Conservation (phyloP, 768 basidiomycete species). For the Boletus rufocinnamomeus region DNA sequence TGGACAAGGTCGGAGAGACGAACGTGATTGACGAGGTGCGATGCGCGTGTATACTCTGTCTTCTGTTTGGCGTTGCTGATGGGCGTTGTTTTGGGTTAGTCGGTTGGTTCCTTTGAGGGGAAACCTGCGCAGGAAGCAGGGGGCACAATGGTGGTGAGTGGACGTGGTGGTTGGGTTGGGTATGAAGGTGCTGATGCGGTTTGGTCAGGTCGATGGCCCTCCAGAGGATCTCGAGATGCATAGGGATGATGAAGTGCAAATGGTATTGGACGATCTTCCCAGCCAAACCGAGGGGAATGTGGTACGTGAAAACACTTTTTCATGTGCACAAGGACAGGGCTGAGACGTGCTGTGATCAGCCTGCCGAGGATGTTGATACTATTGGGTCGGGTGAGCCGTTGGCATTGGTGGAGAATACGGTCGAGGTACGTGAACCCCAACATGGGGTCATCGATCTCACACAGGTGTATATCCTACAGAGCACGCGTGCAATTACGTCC, state of each 20-base stretch:
- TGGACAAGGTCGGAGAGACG: not conserved
- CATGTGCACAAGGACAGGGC: not conserved
- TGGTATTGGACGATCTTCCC: not conserved
- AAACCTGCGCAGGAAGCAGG: not conserved
- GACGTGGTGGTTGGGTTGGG: not conserved
- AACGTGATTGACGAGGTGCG: slow-evolving; percentile 16
- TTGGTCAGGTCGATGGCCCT: not conserved
- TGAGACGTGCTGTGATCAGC: not conserved
- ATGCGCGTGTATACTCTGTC: not conserved
- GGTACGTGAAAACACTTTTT: not conserved
- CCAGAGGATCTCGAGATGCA: not conserved
- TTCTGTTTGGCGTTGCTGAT: slow-evolving; percentile 3
- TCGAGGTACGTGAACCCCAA: slow-evolving; percentile 2
- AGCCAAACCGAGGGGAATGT: not conserved
- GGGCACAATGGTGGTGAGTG: slow-evolving; percentile 10
- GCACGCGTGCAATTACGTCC: not conserved
- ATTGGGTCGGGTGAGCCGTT: not conserved
- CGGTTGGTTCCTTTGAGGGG: not conserved
- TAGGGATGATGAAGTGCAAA: not conserved
- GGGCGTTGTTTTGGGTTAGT: not conserved
- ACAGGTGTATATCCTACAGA: slow-evolving; percentile 2
- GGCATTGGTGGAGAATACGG: not conserved
- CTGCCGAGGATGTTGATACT: too few relatives aligned
- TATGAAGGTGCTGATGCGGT: not conserved
- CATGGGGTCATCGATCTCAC: not conserved